Percentiles rank a stretch among this genome's conserved stretches.
Conservation (phyloP, 495 filamentous ascomycete genomes). For the Penicillium canescens region DNA sequence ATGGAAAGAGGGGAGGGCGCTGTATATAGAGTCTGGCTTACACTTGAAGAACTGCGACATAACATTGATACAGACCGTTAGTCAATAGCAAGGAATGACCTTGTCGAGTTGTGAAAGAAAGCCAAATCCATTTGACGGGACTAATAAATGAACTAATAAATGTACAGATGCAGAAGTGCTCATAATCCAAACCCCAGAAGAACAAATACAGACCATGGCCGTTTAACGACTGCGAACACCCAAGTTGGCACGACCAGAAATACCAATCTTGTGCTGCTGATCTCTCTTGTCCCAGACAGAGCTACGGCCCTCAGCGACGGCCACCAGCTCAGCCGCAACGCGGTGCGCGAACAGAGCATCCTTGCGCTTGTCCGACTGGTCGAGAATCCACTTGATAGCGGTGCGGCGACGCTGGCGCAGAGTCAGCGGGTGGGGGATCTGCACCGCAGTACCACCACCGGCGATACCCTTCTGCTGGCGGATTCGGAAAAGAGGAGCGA, state of each 20-base stretch:
- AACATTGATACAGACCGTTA: neutral
- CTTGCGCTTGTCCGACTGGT: slow-evolving; percentile 69
- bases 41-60: too few species aligned
- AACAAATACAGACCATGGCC: slow-evolving; percentile 4
- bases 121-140: slow-evolving; percentile 1
- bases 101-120: neutral
- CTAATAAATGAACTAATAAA: slow-evolving; percentile 12
- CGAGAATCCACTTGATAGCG: slow-evolving; percentile 86
- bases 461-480: slow-evolving; percentile 71
- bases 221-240: slow-evolving; percentile 24
- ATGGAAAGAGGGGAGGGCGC: too few species aligned
- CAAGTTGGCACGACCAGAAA: slow-evolving; percentile 72
- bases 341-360: slow-evolving; percentile 69
- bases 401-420: slow-evolving; percentile 71
- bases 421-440: slow-evolving; percentile 75
- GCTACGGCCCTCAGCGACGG: slow-evolving; percentile 84
- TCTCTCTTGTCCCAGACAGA: slow-evolving; percentile 77
- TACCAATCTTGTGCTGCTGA: slow-evolving; percentile 71
- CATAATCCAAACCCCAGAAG: slow-evolving; percentile 5
- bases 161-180: slow-evolving; percentile 13
- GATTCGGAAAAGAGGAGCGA: slow-evolving; percentile 86
- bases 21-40: too few species aligned
- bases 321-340: slow-evolving; percentile 83
- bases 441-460: slow-evolving; percentile 81
- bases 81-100: neutral